A percentile compares a stretch with the other conserved stretches of the same genome.
These are phyloP conservation scores for Nakaseomyces uthaithaninus DNA, from an alignment of 1,139 yeast genomes.

Conservation along the genomic window DNA sequence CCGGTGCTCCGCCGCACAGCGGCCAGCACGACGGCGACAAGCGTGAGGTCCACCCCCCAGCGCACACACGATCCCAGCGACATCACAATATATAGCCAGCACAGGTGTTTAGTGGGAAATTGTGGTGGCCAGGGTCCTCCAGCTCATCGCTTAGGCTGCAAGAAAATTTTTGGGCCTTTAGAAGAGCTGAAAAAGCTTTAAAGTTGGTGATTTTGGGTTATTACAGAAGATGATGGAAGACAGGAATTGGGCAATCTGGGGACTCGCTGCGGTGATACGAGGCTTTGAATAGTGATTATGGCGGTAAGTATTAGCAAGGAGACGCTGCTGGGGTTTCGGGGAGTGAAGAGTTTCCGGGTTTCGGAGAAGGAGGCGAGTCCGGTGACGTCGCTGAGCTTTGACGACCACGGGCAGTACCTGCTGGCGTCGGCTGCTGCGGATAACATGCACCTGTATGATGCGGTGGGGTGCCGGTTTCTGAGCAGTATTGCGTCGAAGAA, in stretches of 20 bases:
- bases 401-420: slow-evolving; percentile 73
- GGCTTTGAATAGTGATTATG: too few species aligned
- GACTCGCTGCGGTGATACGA: too few species aligned
- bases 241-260: too few species aligned
- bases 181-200: too few species aligned
- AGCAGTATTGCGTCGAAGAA: slow-evolving; percentile 75
- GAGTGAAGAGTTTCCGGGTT: slow-evolving; percentile 49
- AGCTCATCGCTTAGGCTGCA: too few species aligned
- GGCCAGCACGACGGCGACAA: slow-evolving; percentile 56
- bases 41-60: slow-evolving; percentile 45
- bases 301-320: slow-evolving; percentile 35
- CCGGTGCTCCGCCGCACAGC: slow-evolving; percentile 62
- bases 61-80: slow-evolving; percentile 13
- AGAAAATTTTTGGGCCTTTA: too few species aligned
- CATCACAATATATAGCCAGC: background rate
- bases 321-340: slow-evolving; percentile 40
- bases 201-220: too few species aligned
- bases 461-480: slow-evolving; percentile 52
- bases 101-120: too few species aligned
- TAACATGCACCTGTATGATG: slow-evolving; percentile 75
- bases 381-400: slow-evolving; percentile 77
- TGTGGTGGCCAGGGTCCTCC: too few species aligned
- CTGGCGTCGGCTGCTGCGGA: slow-evolving; percentile 78
- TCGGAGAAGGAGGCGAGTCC: slow-evolving; percentile 46
- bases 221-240: too few species aligned